Base-by-base conservation (phyloP, 106 monocot genomes). In the Iris macrosiphon region DNA sequence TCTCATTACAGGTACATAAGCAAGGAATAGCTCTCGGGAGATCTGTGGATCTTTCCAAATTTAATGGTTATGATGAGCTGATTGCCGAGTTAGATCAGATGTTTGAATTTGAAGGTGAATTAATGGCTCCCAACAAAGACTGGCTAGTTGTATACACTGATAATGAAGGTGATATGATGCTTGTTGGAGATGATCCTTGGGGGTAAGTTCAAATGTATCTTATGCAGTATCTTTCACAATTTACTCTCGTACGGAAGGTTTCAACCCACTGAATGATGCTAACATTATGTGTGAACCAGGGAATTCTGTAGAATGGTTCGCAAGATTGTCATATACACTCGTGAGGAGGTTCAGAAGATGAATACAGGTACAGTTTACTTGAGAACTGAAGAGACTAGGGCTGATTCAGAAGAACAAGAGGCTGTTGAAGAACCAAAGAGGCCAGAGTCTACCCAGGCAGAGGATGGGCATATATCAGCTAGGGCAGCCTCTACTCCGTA, bases 121-220 rank as follows among this genome's bases (percentile, higher is more conserved):
- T 92, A 45, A 66, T 59, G 55, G 46, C 49, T 63, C 45, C 78
- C 20, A 67, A 78, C 46, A 75, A 69, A 63, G 57, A 66, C 17
- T 92, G 91, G 91, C 44, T 72, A 42, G 41, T 92, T 55, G 79
- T 92, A 4, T 92, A 92, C 38, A 82, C 79, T 3, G 92, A 92
- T 43, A 64, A 92, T 40, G 92, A 92, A 49, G 86, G 86, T 52
- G 92, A 92, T 51, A 86, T 86, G 82, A 86, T 92, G 86, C 92
- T 86, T 37, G 85, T 92, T 27, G 92, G 92, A 39, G 92, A 92
- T 71, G 82, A 86, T 57, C 92, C 92, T 1, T 92, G 92, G 92
- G 61, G 57, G 92, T 92, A 79, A 63, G 82, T 46, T 56, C n/a
- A n/a, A n/a, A n/a, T n/a, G n/a, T n/a, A n/a, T n/a, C n/a, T n/a